Base-by-base conservation (phyloP, 2,329 filamentous ascomycete genomes). In the Moelleriella libera region DNA sequence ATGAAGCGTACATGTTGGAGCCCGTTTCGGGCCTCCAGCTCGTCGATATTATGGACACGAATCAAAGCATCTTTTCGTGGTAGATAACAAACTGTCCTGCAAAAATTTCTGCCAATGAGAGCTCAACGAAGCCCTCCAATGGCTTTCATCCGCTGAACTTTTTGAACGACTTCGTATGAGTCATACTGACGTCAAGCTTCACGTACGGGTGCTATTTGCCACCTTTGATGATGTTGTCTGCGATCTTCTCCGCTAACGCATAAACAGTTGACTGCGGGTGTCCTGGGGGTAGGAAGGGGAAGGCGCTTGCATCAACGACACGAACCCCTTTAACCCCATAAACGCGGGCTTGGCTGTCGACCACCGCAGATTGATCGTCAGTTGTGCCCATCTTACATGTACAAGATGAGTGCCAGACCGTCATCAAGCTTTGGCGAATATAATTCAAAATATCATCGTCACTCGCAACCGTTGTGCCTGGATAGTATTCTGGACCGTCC, bases 271-370 rank as follows among this genome's bases (percentile, higher is more conserved):
- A 49, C 45, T 50, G 44, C 2, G 57, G 56, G 40, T 59, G 57
- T 1, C 52, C 51, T 4, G 55, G 51, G 6, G 51, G 47, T 5
- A 53, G 44, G 11, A 54, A 37, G 2, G 56, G 53, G 14, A 74
- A 81, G 2, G 73, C 67, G 31, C 68, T 72, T 2, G 76, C 77
- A 61, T 82, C 78, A 2, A 82, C 78, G 3, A 81, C 78, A 37
- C 78, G 63, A 46, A 82, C 57, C 0, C 72, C 70, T 3, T 63
- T 57, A 0, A 78, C 71, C 2, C 75, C 75, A 14, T 71, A 63
- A 1, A 82, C 77, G 6, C 70, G 64, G 55, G 80, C 78, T 48
- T 71, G 64, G 0, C 62, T 66, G 58, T 82, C 75, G 45, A 82
- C 56, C 2, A 81, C 76, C 2, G 75, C 76, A 55, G 69, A 70